Percentiles rank a stretch among this genome's conserved stretches.
These are phyloP conservation scores for Magnusiomyces paraingens DNA, from an alignment of 1,139 yeast species.

Conservation along the genomic window DNA sequence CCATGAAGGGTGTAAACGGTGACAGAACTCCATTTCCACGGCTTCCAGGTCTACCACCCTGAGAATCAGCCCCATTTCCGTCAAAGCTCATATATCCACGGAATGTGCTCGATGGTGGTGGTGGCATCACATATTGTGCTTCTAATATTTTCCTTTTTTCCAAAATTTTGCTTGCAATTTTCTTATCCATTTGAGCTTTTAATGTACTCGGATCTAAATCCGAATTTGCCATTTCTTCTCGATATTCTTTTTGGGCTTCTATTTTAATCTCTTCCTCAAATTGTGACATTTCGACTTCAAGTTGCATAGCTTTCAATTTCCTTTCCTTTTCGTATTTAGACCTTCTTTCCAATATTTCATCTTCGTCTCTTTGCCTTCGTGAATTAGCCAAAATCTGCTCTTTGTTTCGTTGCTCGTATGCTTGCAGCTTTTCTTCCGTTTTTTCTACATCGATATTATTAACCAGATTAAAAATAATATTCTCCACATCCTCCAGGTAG, in stretches of 20 bases:
- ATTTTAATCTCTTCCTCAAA: constrained; percentile 37
- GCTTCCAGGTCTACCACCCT: constrained; percentile 11
- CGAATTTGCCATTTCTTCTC: constrained; percentile 51
- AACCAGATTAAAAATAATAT: constrained; percentile 66
- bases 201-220: constrained; percentile 46
- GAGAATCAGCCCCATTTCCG: constrained; percentile 22
- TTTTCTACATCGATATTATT: constrained; percentile 63
- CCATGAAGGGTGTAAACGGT: constrained; percentile 93
- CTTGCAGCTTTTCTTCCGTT: constrained; percentile 61
- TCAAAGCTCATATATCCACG: constrained; percentile 24
- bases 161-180: constrained; percentile 46
- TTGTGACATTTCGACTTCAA: constrained; percentile 32
- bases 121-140: constrained; percentile 39
- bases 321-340: constrained; percentile 65
- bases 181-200: constrained; percentile 46
- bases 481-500: constrained; percentile 80
- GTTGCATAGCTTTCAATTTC: constrained; percentile 34
- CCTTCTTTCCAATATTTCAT: constrained; percentile 57
- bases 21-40: constrained; percentile 29
- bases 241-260: constrained; percentile 61
- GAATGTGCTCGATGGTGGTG: not conserved
- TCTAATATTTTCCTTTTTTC: constrained; percentile 56
- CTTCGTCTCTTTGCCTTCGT: constrained; percentile 60
- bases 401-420: constrained; percentile 72
- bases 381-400: constrained; percentile 72